These are phyloP conservation scores for Umbilicus rupestris DNA, from an alignment of 164 flowering plant species.

Conservation along the genomic window DNA sequence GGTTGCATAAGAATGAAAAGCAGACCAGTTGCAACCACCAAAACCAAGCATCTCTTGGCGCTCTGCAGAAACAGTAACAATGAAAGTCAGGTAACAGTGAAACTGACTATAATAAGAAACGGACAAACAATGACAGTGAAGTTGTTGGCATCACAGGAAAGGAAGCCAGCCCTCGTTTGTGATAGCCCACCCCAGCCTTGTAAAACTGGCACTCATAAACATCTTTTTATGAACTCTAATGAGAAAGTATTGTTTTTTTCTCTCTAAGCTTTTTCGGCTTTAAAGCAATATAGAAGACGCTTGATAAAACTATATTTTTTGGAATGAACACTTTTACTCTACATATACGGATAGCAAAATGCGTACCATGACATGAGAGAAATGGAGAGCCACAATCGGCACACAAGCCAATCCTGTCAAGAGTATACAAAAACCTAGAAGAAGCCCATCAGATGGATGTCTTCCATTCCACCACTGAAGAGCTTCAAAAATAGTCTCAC, in stretches of 20 bases:
- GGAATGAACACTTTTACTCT: background rate
- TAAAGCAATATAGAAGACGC: background rate
- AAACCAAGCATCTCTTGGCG: slow-evolving; percentile 79
- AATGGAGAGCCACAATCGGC: slow-evolving; percentile 85
- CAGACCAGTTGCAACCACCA: slow-evolving; percentile 80
- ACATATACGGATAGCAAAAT: background rate
- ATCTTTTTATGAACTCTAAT: background rate
- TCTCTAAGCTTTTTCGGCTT: background rate
- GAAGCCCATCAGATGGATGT: slow-evolving; percentile 84
- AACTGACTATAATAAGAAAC: background rate
- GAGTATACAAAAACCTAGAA: slow-evolving; percentile 71
- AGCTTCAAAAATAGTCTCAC: slow-evolving; percentile 92
- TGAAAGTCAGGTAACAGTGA: background rate
- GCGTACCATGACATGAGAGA: slow-evolving; percentile 84
- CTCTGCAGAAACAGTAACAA: slow-evolving; percentile 39
- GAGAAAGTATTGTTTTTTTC: background rate
- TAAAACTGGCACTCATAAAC: background rate
- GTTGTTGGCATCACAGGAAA: background rate
- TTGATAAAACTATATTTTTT: background rate
- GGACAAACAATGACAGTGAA: background rate
- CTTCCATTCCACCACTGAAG: slow-evolving; percentile 97
- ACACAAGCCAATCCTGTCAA: slow-evolving; percentile 79
- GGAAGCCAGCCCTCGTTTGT: background rate
- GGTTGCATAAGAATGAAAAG: slow-evolving; percentile 83
- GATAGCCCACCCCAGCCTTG: background rate